Base-by-base conservation (phyloP, 106 monocot species). In the Chionographis japonica region DNA sequence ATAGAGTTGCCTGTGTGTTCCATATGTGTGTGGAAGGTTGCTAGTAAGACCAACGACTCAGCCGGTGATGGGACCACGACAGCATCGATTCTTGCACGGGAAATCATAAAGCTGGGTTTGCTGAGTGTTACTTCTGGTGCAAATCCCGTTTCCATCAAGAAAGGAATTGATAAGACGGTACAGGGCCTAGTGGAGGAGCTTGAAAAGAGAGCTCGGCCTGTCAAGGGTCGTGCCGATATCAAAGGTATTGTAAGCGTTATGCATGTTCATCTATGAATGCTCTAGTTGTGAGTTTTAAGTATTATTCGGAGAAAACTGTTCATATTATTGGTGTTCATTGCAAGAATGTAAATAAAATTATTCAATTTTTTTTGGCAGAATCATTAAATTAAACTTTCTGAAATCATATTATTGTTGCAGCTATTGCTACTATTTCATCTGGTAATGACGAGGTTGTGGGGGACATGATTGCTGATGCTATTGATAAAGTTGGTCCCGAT, bases 401-500 rank as follows among this genome's bases (percentile, higher is more conserved):
- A 17, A 19, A 58, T 69, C 17, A 17, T 58, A 4, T 61, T 52
- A 5, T 54, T 68, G 36, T 56, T 82, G 58, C 83, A 84, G 93
- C 88, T 73, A 67, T 93, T 74, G 88, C 93, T 39, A 54, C 88
- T 18, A 81, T 88, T 27, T 86, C 86, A 17, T 77, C 93, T 59
- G 93, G 93, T 14, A 93, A 93, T 77, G 89, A 93, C 73, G 83
- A 93, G 4, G 62, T 63, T 53, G 57, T 89, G 19, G 93, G 93
- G 10, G 58, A 81, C 40, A 83, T 93, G 93, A 89, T 89, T 76
- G 89, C 93, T 79, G 86, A 89, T 74, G 89, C 88, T n/a, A 93
- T 93, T 62, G 86, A 84, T 46, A 85, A 84, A 73, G 91, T 91
- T 69, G 91, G 91, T 12, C 82, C 84, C 12, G 87, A 91, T 72